Base-by-base conservation (phyloP, 129 eudicot genomes). In the Arctium lappa region DNA sequence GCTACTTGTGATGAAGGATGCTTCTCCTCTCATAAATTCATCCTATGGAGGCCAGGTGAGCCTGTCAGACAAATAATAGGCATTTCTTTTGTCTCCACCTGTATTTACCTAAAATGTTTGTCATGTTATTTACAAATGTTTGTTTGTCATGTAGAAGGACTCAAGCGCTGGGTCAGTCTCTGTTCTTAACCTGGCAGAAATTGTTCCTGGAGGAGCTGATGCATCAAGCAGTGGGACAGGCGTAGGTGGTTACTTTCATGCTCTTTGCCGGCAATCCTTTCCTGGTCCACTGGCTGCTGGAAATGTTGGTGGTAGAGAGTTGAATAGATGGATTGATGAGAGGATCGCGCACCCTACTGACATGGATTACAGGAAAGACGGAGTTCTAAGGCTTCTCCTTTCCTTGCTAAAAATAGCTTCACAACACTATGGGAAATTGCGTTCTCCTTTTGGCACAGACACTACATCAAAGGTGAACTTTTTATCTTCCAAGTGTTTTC, bases 271-370 rank as follows among this genome's bases (percentile, higher is more conserved):
- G 68, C 99, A 93, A 73, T 87, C 98, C 7, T 85, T 91, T 79
- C 99, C 97, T 12, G 97, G 98, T 40, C 98, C 99, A 22, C 88
- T 95, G 85, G 82, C 91, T 72, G 97, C 94, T 72, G 99, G 99
- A 76, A 93, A 86, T 88, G 89, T 85, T 74, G 90, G 94, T 82
- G 82, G 78, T 82, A 92, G 85, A 85, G 99, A 95, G 87, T 80
- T 95, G 84, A 88, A 88, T 68, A 95, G 86, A 82, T 95, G 99
- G 98, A 88, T 92, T 85, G 98, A 95, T 74, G 99, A 95, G 86
- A 90, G 95, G 86, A 91, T 93, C 60, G 75, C 97, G 74, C 89
- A 84, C 74, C 85, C 91, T 81, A 53, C 82, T 32, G 86, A 84
- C 82, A 76, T 84, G 74, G 90, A 88, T 74, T 82, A 87, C 76